Conservation (phyloP, 805 yeast genomes). For the Ogataea glucozyma region DNA sequence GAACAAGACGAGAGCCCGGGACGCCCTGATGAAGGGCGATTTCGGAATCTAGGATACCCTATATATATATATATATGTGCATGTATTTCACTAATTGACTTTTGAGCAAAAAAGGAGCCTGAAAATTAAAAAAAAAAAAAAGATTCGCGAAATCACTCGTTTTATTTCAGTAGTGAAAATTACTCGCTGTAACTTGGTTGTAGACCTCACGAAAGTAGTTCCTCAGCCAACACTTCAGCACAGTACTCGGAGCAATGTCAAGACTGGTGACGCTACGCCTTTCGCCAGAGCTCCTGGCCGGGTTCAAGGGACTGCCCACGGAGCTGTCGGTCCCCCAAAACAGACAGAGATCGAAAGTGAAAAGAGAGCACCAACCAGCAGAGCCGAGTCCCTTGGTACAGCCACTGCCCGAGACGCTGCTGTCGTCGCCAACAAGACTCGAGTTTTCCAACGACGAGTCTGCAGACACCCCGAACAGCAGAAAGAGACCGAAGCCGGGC, state of each 20-base stretch:
- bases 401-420: constrained; percentile 12
- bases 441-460: constrained; percentile 9
- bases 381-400: constrained; percentile 17
- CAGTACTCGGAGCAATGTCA: constrained; percentile 10
- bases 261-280: constrained; percentile 19
- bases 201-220: too few species aligned
- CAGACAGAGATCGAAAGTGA: constrained; percentile 11
- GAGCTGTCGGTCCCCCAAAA: constrained; percentile 10
- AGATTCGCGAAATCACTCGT: too few species aligned
- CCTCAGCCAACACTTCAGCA: not conserved
- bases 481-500: constrained; percentile 2
- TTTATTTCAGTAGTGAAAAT: too few species aligned
- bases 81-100: not conserved
- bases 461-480: constrained; percentile 7
- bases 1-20: constrained; percentile 59
- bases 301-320: constrained; percentile 15
- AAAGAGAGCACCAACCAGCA: constrained; percentile 14
- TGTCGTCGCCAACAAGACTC: constrained; percentile 10
- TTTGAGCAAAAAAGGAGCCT: too few species aligned
- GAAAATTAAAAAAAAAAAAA: constrained; percentile 1
- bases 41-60: constrained; percentile 56
- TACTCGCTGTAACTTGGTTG: too few species aligned
- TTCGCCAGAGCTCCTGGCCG: constrained; percentile 13
- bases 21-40: constrained; percentile 63
- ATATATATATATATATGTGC: not conserved